Evolutionary conservation across 2,329 filamentous ascomycete genomes (phyloP).

Genomic region (Endothia cerciana): DNA sequence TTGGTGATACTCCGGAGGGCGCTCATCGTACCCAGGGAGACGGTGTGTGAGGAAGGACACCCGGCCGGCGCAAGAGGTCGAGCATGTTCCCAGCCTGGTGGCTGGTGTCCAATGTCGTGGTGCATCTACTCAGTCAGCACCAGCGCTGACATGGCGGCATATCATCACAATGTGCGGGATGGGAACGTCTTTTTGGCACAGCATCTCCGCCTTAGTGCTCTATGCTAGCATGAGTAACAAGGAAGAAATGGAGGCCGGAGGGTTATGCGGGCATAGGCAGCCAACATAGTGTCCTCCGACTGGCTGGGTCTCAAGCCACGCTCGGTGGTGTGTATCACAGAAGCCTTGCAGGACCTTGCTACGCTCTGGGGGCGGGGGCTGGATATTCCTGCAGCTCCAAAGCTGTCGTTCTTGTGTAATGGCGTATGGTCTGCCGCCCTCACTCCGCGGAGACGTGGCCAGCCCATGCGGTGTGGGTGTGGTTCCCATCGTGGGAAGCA

Average conservation of each 20-base stretch:
- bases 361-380: background rate
- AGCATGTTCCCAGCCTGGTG: slow-evolving; percentile 1
- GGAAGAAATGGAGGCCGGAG: background rate
- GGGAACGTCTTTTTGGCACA: background rate
- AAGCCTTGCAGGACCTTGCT: background rate
- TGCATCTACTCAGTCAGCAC: slow-evolving; percentile 4
- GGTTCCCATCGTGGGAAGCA: background rate
- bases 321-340: slow-evolving; percentile 2
- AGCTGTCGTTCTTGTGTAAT: slow-evolving; percentile 3
- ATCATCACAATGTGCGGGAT: background rate
- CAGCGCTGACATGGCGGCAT: background rate
- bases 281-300: slow-evolving; percentile 2
- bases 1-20: background rate
- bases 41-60: too few species aligned
- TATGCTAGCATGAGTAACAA: background rate
- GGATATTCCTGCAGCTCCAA: background rate
- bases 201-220: background rate
- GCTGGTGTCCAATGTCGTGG: background rate
- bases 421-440: background rate
- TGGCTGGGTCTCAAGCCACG: slow-evolving; percentile 4
- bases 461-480: slow-evolving; percentile 4
- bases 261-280: background rate
- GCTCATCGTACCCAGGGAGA: background rate
- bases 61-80: background rate
- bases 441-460: background rate